These are phyloP conservation scores for Bertia moriformis DNA, from an alignment of 2,329 filamentous ascomycete genomes.

Conservation along the genomic window DNA sequence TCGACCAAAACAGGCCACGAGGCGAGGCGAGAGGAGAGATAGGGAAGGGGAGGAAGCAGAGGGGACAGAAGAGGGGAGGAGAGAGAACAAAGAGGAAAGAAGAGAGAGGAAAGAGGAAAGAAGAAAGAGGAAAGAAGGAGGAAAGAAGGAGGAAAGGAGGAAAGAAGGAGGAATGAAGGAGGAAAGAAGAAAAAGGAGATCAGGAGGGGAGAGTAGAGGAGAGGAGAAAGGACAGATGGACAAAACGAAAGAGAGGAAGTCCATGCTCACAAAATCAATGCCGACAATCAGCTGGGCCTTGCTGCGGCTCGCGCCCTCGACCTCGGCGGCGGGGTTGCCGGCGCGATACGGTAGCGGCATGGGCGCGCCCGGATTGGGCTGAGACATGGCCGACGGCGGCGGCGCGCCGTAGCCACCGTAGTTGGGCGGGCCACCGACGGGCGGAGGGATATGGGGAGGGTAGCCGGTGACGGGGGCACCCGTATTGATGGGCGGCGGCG, in stretches of 20 bases:
- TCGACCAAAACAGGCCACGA: no score
- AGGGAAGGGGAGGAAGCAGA: no score
- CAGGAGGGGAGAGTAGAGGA: no score
- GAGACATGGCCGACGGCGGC: constrained; percentile 27
- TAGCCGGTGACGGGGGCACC: constrained; percentile 42
- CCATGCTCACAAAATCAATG: constrained; percentile 76
- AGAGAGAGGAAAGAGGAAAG: no score
- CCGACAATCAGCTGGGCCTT: constrained; percentile 97
- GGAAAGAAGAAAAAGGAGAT: no score
- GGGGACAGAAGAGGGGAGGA: no score
- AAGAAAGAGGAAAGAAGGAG: no score
- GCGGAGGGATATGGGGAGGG: constrained; percentile 35
- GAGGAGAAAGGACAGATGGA: constrained; percentile 2
- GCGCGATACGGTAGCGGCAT: constrained; percentile 25
- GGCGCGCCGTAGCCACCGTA: constrained; percentile 27
- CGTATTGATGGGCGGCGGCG: constrained; percentile 56
- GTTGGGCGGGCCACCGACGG: constrained; percentile 20
- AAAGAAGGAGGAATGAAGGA: no score
- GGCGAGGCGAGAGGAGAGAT: no score
- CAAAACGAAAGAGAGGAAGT: constrained; percentile 3
- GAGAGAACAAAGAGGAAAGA: no score
- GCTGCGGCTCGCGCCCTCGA: constrained; percentile 75
- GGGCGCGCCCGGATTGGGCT: constrained; percentile 13
- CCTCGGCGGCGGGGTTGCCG: constrained; percentile 53
- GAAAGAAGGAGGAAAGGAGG: no score